Evolutionary conservation across 2,329 filamentous ascomycete genomes (phyloP).

Genomic region (Sporothrix variecibatus): DNA sequence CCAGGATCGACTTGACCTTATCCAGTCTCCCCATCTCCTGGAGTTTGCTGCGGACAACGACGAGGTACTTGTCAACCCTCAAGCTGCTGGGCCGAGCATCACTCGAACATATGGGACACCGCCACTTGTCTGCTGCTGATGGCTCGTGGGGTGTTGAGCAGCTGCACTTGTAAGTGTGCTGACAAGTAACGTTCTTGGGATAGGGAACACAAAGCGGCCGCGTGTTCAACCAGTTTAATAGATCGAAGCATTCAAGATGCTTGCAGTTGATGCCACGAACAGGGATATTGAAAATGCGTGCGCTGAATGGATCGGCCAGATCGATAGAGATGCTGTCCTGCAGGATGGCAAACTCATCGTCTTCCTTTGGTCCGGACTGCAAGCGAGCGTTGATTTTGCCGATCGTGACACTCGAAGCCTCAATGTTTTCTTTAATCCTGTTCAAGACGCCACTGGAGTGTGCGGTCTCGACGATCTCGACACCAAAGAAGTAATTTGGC

Average conservation of each 20-base stretch:
- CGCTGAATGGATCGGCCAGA: conserved; percentile 67
- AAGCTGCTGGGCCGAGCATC: conserved; percentile 77
- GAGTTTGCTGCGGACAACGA: conserved; percentile 60
- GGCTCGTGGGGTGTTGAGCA: conserved; percentile 49
- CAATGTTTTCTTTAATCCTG: conserved; percentile 40
- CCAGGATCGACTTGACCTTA: conserved; percentile 60
- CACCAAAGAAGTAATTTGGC: conserved; percentile 53
- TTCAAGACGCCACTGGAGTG: conserved; percentile 48
- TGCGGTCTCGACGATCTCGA: conserved; percentile 68
- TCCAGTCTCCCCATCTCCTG: conserved; percentile 47
- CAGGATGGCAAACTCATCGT: conserved; percentile 66
- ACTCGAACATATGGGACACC: conserved; percentile 76
- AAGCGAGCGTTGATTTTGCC: conserved; percentile 57
- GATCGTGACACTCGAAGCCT: conserved; percentile 53
- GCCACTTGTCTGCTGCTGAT: conserved; percentile 71
- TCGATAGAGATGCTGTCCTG: conserved; percentile 61
- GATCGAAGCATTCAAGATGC: conserved; percentile 88
- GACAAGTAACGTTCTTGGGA: conserved; percentile 37
- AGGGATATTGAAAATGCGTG: conserved; percentile 66
- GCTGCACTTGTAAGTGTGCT: conserved; percentile 40
- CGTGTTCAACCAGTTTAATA: conserved; percentile 75
- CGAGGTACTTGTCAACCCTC: conserved; percentile 72
- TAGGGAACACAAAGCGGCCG: conserved; percentile 51
- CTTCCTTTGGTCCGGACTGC: conserved; percentile 38
- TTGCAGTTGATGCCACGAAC: conserved; percentile 69